A percentile compares a stretch with the other conserved stretches of the same genome.
phyloP scores from a whole-genome alignment of 306 rosid genomes.

The Rosa chinensis region DNA sequence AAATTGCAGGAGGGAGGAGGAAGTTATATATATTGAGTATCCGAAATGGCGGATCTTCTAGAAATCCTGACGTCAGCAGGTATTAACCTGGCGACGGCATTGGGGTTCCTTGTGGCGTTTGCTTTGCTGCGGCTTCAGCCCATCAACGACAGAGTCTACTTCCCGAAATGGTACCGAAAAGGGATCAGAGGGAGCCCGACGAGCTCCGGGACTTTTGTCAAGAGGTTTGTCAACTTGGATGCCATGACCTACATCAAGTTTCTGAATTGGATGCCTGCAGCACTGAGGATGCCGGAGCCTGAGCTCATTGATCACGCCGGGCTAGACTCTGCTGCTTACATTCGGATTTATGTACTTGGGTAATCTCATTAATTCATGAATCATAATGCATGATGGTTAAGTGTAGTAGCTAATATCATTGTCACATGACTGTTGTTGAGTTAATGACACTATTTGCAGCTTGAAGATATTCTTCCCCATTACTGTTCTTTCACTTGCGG shows the following conservation, averaged over 20 bases:
- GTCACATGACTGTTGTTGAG: not conserved
- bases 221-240: slow-evolving; percentile 71
- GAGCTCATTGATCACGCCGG: slow-evolving; percentile 94
- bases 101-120: slow-evolving; percentile 66
- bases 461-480: slow-evolving; percentile 73
- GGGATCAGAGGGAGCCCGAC: slow-evolving; percentile 82
- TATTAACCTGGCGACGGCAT: slow-evolving; percentile 61
- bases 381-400: not conserved
- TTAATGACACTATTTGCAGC: slow-evolving; percentile 39
- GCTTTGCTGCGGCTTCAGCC: slow-evolving; percentile 82
- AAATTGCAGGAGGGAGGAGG: slow-evolving; percentile 1
- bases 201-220: slow-evolving; percentile 31
- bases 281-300: slow-evolving; percentile 83
- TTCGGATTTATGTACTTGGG: slow-evolving; percentile 87
- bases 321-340: slow-evolving; percentile 78
- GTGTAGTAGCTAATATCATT: not conserved
- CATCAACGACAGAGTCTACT: slow-evolving; percentile 78
- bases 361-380: slow-evolving; percentile 28
- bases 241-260: slow-evolving; percentile 54
- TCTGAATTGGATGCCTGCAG: slow-evolving; percentile 95
- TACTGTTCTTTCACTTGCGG: slow-evolving; percentile 51
- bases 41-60: slow-evolving; percentile 60
- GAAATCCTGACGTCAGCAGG: slow-evolving; percentile 69
- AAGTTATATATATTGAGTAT: not conserved
- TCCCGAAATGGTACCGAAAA: slow-evolving; percentile 93